phyloP scores from a whole-genome alignment of 2,329 filamentous ascomycete species.

The Fusarium torulosum region DNA sequence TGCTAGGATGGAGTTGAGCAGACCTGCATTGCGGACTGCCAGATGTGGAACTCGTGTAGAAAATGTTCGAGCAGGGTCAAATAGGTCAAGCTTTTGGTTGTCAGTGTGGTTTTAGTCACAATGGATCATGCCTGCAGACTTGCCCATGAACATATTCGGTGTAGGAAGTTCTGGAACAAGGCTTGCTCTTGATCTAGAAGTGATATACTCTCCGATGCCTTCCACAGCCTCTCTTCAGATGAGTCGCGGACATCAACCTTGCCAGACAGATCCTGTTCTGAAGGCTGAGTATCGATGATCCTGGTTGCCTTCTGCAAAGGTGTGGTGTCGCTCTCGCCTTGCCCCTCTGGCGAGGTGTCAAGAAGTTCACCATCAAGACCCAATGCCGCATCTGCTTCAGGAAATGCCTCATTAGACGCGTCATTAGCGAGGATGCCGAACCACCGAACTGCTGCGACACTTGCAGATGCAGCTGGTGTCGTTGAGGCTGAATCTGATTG shows the following conservation, averaged over 20 bases:
- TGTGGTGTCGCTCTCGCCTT: conserved; percentile 21
- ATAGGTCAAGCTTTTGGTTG: conserved; percentile 36
- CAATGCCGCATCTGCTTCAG: background rate
- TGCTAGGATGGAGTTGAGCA: conserved; percentile 69
- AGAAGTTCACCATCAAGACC: conserved; percentile 20
- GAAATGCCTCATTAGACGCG: conserved; percentile 10
- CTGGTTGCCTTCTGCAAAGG: conserved; percentile 36
- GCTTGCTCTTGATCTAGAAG: conserved; percentile 41
- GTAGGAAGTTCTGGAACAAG: conserved; percentile 44
- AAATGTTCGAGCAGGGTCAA: conserved; percentile 41
- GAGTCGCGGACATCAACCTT: background rate
- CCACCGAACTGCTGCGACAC: conserved; percentile 45
- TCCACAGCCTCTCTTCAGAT: conserved; percentile 42
- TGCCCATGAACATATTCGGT: conserved; percentile 46
- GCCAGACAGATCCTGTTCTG: background rate
- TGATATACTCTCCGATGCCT: conserved; percentile 36
- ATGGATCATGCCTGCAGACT: background rate
- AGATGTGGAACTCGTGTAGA: conserved; percentile 42
- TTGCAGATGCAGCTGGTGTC: conserved; percentile 41
- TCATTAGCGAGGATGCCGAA: conserved; percentile 44
- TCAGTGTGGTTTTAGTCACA: background rate
- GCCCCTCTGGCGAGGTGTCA: conserved; percentile 4
- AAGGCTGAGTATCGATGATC: conserved; percentile 38
- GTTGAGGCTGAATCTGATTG: conserved; percentile 41
- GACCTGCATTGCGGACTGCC: conserved; percentile 59